Conservation (phyloP, 1,284 basidiomycete genomes). For the Singerocomus inundabilis region DNA sequence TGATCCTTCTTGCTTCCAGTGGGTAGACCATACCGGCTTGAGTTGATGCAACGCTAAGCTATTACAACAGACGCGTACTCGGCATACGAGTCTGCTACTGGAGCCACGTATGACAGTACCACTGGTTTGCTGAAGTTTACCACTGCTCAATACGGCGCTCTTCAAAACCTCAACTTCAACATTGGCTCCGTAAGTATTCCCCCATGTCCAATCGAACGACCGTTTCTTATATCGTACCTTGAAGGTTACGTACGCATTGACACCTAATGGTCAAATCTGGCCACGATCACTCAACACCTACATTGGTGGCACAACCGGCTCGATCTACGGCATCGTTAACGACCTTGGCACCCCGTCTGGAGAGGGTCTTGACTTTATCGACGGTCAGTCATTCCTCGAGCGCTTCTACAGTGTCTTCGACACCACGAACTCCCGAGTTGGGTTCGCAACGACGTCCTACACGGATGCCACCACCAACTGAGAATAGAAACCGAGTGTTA, state of each 20-base stretch:
- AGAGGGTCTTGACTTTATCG: slow-evolving; percentile 51
- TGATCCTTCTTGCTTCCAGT: slow-evolving; percentile 39
- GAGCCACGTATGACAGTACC: slow-evolving; percentile 43
- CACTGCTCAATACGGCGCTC: slow-evolving; percentile 34
- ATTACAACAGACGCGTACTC: slow-evolving; percentile 45
- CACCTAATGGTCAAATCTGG: slow-evolving; percentile 51
- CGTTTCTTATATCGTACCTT: not conserved
- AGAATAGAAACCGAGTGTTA: slow-evolving; percentile 4
- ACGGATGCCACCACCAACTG: slow-evolving; percentile 60
- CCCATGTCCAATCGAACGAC: not conserved
- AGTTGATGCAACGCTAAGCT: slow-evolving; percentile 4
- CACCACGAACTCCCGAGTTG: slow-evolving; percentile 50
- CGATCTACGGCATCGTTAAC: slow-evolving; percentile 51
- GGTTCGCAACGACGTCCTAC: slow-evolving; percentile 56
- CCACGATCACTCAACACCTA: slow-evolving; percentile 42
- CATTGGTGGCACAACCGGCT: slow-evolving; percentile 39
- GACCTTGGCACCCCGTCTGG: slow-evolving; percentile 40
- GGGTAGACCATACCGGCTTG: slow-evolving; percentile 3
- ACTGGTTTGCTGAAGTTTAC: slow-evolving; percentile 44
- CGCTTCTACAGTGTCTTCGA: slow-evolving; percentile 70
- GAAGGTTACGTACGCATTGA: slow-evolving; percentile 40
- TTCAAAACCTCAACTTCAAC: slow-evolving; percentile 44
- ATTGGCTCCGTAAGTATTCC: slow-evolving; percentile 36
- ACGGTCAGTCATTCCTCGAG: slow-evolving; percentile 58
- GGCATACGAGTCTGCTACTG: slow-evolving; percentile 50